Evolutionary conservation across 495 filamentous ascomycete species (phyloP), one percentile per base, ranked within the genome.

Genomic region (Xylaria flabelliformis): DNA sequence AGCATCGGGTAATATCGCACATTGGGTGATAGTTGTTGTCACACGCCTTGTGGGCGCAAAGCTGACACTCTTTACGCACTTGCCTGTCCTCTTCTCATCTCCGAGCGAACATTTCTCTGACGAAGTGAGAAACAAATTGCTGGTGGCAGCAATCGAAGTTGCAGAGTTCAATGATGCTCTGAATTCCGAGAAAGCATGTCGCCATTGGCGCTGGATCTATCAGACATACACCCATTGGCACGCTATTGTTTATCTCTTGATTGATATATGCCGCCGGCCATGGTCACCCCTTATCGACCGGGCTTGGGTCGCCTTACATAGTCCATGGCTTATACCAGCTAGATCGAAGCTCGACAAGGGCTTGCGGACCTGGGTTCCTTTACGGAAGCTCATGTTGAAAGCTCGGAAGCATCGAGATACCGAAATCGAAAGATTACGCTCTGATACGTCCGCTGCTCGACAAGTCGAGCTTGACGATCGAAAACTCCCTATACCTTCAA

Each of bases 201-300:
- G 82, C 4, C 82, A 86, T 39, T 91, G 88, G 88, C 84, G 88
- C 41, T 91, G 89, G 89, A 74, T 87, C 36, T 90, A 82, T 74
- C 83, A 88, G 63, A 89, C 87, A 0, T 88, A 87, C 71, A 86
- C 86, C 0, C 89, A 91, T 64, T 91, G 89, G 89, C 83, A 91
- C 76, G 83, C 88, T 53, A 81, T 90, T 61, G 86, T 78, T 3
- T 77, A 75, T 71, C 80, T 90, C 24, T 76, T 89, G 10, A 80
- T 87, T 62, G 86, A 89, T 26, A 82, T 85, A 12, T 81, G 80
- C n/a, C 81, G 82, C 36, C 83, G 86, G 9, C 82, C 85, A 0
- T 85, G 82, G 80, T 86, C 85, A 0, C 77, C 86, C 2, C 74
- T 84, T 8, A 81, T 87, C 32, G 87, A 90, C 64, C 80, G 84